Evolutionary conservation across 2,329 filamentous ascomycete genomes (phyloP).

Genomic region (Phaeosphaeria sp.): DNA sequence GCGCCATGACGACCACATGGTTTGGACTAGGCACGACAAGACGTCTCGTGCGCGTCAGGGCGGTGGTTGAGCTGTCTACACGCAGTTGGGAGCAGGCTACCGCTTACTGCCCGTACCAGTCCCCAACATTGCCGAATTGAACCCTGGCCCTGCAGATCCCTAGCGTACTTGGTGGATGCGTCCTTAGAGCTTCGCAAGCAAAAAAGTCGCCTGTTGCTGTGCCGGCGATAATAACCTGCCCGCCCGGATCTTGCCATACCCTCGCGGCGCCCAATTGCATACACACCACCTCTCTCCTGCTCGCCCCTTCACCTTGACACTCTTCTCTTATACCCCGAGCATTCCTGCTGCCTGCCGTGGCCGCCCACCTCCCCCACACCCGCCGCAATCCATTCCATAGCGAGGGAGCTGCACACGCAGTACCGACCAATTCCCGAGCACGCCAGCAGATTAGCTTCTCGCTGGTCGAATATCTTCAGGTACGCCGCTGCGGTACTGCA

Average conservation of each 20-base stretch:
- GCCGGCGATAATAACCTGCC: constrained; percentile 29
- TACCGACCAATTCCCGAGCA: constrained; percentile 40
- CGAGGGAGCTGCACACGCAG: constrained; percentile 47
- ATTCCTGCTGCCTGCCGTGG: constrained; percentile 24
- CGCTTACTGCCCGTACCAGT: background rate
- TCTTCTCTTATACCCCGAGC: constrained; percentile 18
- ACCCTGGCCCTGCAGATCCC: constrained; percentile 11
- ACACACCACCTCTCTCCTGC: constrained; percentile 9
- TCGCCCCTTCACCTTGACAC: constrained; percentile 10
- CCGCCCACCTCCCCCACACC: constrained; percentile 17
- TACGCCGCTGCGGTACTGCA: constrained; percentile 2
- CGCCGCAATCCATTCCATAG: constrained; percentile 17
- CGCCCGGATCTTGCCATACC: constrained; percentile 22
- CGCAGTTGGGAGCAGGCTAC: background rate
- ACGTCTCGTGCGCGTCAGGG: background rate
- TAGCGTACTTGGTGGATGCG: background rate
- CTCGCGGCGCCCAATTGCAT: constrained; percentile 28
- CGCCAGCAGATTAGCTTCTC: constrained; percentile 47
- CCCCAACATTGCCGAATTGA: constrained; percentile 7
- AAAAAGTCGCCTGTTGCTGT: constrained; percentile 34
- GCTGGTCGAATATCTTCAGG: constrained; percentile 16
- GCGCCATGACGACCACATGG: background rate
- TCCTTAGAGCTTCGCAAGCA: constrained; percentile 11
- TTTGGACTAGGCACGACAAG: too few species aligned
- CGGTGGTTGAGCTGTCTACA: background rate